Conservation (phyloP, 2,329 filamentous ascomycete genomes). For the Talaromyces sp. region DNA sequence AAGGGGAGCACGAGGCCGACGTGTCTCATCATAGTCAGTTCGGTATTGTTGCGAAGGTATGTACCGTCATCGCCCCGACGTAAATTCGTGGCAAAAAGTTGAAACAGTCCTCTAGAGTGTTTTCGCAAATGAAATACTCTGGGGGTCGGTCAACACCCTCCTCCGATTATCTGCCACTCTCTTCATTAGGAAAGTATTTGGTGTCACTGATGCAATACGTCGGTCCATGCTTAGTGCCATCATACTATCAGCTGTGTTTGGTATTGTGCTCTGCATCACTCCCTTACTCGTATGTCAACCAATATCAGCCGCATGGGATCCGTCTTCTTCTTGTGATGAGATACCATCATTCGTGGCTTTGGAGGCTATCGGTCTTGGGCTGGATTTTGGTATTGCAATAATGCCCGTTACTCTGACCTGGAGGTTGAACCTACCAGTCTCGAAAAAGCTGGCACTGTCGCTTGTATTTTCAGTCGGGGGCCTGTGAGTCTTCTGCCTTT, state of each 20-base stretch:
- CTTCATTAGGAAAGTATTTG: neutral
- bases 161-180: conserved; percentile 5
- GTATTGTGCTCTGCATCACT: neutral
- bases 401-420: neutral
- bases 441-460: neutral
- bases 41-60: neutral
- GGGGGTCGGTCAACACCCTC: conserved; percentile 8
- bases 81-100: neutral
- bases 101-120: neutral
- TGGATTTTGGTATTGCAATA: neutral
- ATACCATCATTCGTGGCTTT: neutral
- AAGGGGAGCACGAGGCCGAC: neutral
- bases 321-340: conserved; percentile 9
- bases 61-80: neutral
- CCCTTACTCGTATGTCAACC: conserved; percentile 2
- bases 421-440: neutral
- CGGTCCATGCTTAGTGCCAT: neutral
- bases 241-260: neutral
- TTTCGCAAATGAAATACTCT: conserved; percentile 8
- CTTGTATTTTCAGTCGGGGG: neutral
- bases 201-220: neutral
- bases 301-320: conserved; percentile 8
- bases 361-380: neutral
- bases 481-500: neutral
- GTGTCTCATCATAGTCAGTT: neutral